A percentile compares a stretch with the other conserved stretches of the same genome.
Conservation (phyloP, 208 protist genomes). For the Crithidia brevicula region DNA sequence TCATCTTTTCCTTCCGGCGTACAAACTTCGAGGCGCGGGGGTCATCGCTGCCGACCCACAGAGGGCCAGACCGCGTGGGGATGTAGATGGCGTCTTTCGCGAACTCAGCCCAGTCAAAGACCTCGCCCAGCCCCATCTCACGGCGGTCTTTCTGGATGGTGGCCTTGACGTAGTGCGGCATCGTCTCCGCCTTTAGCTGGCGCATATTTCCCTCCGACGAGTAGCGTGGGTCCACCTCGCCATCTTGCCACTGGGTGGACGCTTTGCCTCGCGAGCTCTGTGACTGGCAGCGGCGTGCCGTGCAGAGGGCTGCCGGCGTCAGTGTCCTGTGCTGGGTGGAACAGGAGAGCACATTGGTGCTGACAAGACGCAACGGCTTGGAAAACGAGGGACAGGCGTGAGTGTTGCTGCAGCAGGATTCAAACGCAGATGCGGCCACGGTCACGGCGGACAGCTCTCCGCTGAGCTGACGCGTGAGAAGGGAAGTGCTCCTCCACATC, state of each 20-base stretch:
- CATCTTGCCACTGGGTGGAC: constrained; percentile 64
- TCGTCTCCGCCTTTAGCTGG: constrained; percentile 81
- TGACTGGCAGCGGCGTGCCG: constrained; percentile 56
- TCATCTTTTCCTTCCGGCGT: constrained; percentile 83
- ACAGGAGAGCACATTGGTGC: background rate
- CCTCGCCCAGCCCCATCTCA: constrained; percentile 84
- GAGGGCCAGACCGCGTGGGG: constrained; percentile 75
- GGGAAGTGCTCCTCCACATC: constrained; percentile 12
- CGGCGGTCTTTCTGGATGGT: constrained; percentile 90
- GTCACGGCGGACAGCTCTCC: background rate
- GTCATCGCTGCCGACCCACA: constrained; percentile 90
- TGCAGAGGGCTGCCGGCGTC: constrained; percentile 8
- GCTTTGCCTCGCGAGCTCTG: constrained; percentile 59
- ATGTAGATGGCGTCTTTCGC: constrained; percentile 89
- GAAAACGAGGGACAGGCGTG: background rate
- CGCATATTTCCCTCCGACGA: constrained; percentile 73
- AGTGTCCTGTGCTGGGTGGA: background rate
- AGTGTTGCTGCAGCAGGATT: background rate
- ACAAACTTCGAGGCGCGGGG: constrained; percentile 79
- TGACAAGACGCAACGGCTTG: constrained; percentile 1
- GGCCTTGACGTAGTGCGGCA: constrained; percentile 88
- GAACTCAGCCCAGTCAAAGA: constrained; percentile 90
- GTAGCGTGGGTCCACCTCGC: constrained; percentile 76
- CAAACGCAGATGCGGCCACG: background rate
- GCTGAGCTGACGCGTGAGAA: background rate